A percentile compares a stretch with the other conserved stretches of the same genome.
Evolutionary conservation across 306 rosid genomes (phyloP).

Genomic region (Coriaria nepalensis): DNA sequence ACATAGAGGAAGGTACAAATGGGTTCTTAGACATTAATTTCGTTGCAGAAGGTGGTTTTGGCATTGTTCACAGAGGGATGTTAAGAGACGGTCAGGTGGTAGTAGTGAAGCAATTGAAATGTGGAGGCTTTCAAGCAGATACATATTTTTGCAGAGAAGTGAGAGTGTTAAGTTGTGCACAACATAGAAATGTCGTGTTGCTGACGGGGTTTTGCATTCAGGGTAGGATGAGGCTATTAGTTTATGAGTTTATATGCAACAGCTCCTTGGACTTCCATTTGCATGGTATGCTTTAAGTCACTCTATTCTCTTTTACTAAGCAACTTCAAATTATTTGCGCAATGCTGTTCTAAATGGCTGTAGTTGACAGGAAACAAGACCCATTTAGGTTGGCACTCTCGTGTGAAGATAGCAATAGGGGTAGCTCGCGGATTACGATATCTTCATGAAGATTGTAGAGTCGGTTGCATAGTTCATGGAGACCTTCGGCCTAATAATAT

Average conservation of each 20-base stretch:
- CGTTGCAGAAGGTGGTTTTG: constrained; percentile 79
- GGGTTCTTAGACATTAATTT: constrained; percentile 52
- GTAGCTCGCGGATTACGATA: constrained; percentile 81
- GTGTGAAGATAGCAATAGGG: constrained; percentile 70
- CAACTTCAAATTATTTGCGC: constrained; percentile 3
- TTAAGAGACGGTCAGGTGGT: constrained; percentile 82
- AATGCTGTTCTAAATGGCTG: constrained; percentile 4
- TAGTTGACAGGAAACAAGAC: constrained; percentile 40
- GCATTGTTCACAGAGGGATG: constrained; percentile 69
- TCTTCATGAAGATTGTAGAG: constrained; percentile 97
- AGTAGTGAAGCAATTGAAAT: constrained; percentile 82
- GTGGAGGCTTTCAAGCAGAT: constrained; percentile 70
- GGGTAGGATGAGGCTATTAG: constrained; percentile 50
- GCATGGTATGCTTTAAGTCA: constrained; percentile 37
- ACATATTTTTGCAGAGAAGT: constrained; percentile 87
- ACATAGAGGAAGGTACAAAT: constrained; percentile 72
- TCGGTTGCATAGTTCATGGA: constrained; percentile 87
- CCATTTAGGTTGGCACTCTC: constrained; percentile 54
- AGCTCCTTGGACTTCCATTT: constrained; percentile 76
- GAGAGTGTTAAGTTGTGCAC: constrained; percentile 87
- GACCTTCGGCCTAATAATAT: constrained; percentile 82
- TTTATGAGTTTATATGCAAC: constrained; percentile 86
- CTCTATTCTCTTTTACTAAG: neutral
- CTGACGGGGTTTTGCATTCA: constrained; percentile 76
- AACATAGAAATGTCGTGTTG: constrained; percentile 88